Evolutionary conservation across 495 filamentous ascomycete genomes (phyloP), one percentile per base, ranked within the genome.

Genomic region (Trichocladium uniseriatum): DNA sequence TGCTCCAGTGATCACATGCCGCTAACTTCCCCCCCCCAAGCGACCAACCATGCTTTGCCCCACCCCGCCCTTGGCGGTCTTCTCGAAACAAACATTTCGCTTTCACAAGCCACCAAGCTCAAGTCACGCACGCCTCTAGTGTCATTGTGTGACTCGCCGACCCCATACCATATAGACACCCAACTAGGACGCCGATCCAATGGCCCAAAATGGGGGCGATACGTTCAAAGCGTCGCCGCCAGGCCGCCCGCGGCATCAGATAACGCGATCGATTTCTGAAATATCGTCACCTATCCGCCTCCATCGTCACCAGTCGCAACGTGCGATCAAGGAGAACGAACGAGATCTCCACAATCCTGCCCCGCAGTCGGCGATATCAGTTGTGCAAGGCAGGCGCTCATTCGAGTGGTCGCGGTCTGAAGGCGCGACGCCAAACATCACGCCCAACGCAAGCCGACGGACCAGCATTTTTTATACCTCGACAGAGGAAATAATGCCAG

Each of bases 201-300:
- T 70, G 68, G 61, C 66, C 53, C 60, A 58, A 45, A 65, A 69
- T 64, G 65, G 66, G 52, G 55, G 41, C 45, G 64, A 65, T 20
- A 41, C 39, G 34, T 19, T 53, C 16, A 63, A 57, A 42, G 39
- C 60, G 16, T 56, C 62, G 40, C 66, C 69, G 20, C 63, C 69
- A 41, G 61, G 65, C 22, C 69, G 66, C 38, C 67, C 70, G 35
- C 65, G 68, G 38, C 74, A 78, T 50, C 68, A 72, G 48, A 63
- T 75, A 38, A 67, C 64, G 43, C 69, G 71, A 10, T 77, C 74
- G 29, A 72, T 75, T 41, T 67, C 68, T 42, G 73, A 79, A 51
- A 55, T 74, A 41, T 72, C 75, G 28, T 66, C 69, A 28, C 64
- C 74, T n/a, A 64, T 72, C 53, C 69, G 66, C 47, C 61, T 66